These are phyloP conservation scores for Pelargonium cotyledonis DNA, from an alignment of 441 rosid species.

Conservation along the genomic window DNA sequence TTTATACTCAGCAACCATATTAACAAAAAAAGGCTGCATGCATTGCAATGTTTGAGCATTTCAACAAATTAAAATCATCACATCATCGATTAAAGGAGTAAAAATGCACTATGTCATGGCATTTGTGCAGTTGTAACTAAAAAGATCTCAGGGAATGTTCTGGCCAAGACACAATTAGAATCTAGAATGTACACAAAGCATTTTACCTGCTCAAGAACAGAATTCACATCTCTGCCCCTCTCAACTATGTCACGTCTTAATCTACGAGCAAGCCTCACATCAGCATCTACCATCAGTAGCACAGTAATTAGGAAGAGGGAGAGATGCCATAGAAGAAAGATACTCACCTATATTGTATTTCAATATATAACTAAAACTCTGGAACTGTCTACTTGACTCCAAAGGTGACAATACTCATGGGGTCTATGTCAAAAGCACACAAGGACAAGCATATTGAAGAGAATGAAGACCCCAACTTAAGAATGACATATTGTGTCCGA, in stretches of 20 bases:
- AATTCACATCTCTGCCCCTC: constrained; percentile 81
- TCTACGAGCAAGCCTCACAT: constrained; percentile 95
- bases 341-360: neutral
- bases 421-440: neutral
- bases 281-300: constrained; percentile 61
- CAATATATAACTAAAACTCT: no score
- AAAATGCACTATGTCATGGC: neutral
- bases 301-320: neutral
- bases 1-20: no score
- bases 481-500: neutral
- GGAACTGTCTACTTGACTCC: neutral
- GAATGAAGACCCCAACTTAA: neutral
- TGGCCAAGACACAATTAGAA: no score
- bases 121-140: neutral
- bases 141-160: no score
- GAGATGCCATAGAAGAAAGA: neutral
- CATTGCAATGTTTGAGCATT: neutral
- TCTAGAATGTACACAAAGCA: neutral
- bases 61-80: neutral
- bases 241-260: constrained; percentile 84
- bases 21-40: neutral
- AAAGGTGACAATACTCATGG: neutral
- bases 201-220: constrained; percentile 86
- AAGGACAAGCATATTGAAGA: neutral
- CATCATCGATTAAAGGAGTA: neutral